phyloP scores from a whole-genome alignment of 2,329 filamentous ascomycete species.

The Herpotrichia juniperi region DNA sequence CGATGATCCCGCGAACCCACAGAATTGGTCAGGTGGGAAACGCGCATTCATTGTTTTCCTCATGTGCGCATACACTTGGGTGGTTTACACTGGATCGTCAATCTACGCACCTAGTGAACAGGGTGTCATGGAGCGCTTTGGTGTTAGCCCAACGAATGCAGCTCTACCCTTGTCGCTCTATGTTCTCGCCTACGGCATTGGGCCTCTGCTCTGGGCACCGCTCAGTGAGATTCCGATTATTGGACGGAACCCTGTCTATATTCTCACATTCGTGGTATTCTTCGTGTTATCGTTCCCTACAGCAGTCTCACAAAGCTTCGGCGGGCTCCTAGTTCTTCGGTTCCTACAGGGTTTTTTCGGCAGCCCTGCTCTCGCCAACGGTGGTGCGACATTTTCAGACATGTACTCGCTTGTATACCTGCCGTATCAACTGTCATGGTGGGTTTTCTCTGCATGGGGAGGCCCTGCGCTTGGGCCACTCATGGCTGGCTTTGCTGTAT shows the following conservation, averaged over 20 bases:
- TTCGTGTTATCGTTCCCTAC: slow-evolving; percentile 69
- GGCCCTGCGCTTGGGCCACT: slow-evolving; percentile 34
- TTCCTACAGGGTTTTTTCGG: slow-evolving; percentile 34
- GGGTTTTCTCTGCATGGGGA: slow-evolving; percentile 8
- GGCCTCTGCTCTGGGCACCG: slow-evolving; percentile 64
- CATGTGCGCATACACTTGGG: slow-evolving; percentile 65
- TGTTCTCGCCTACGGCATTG: slow-evolving; percentile 66
- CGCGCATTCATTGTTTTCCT: slow-evolving; percentile 44
- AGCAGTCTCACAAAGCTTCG: slow-evolving; percentile 63
- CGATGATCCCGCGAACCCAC: slow-evolving; percentile 45
- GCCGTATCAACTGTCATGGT: slow-evolving; percentile 37
- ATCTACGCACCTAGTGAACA: slow-evolving; percentile 56
- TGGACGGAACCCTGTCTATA: slow-evolving; percentile 70
- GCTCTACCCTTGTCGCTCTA: slow-evolving; percentile 67
- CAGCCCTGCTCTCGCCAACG: slow-evolving; percentile 29
- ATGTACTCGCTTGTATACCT: slow-evolving; percentile 40
- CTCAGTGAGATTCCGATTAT: slow-evolving; percentile 63
- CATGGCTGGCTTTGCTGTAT: slow-evolving; percentile 29
- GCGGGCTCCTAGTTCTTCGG: slow-evolving; percentile 61
- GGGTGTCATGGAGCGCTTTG: slow-evolving; percentile 60
- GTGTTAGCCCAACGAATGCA: slow-evolving; percentile 58
- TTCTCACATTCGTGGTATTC: slow-evolving; percentile 68
- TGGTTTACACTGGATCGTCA: slow-evolving; percentile 60
- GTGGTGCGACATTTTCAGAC: slow-evolving; percentile 29
- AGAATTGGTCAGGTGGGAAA: slow-evolving; percentile 46